Conservation (phyloP, 2,329 filamentous ascomycete species). For the Epichloe amarillans region DNA sequence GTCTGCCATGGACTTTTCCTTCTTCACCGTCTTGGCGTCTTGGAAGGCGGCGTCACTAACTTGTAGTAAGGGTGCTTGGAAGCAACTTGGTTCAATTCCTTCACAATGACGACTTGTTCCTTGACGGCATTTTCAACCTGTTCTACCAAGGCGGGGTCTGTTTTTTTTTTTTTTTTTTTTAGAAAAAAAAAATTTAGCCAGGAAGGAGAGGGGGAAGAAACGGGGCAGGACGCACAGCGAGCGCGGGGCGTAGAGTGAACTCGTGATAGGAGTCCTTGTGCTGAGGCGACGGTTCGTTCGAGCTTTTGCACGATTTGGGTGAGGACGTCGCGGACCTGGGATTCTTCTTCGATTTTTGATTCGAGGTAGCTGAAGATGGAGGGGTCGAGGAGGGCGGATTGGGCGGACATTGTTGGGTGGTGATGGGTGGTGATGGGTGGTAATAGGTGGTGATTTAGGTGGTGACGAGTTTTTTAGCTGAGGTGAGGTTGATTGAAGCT, state of each 20-base stretch:
- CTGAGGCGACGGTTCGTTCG: slow-evolving; percentile 69
- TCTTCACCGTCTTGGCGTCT: background rate
- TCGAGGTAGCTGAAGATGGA: slow-evolving; percentile 81
- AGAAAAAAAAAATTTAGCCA: slow-evolving; percentile 1
- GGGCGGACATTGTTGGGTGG: slow-evolving; percentile 18
- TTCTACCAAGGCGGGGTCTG: slow-evolving; percentile 52
- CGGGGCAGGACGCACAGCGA: slow-evolving; percentile 28
- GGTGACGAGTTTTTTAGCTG: slow-evolving; percentile 4
- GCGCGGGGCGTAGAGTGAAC: slow-evolving; percentile 74
- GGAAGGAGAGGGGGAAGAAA: too few species aligned
- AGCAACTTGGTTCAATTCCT: slow-evolving; percentile 56
- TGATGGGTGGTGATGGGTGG: background rate
- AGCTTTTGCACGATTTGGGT: slow-evolving; percentile 69
- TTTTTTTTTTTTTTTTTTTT: background rate
- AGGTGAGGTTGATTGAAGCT: background rate
- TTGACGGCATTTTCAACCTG: slow-evolving; percentile 60
- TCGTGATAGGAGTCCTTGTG: slow-evolving; percentile 72
- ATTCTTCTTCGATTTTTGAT: slow-evolving; percentile 78
- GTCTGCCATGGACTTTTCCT: background rate
- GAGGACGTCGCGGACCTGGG: slow-evolving; percentile 67
- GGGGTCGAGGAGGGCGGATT: slow-evolving; percentile 46
- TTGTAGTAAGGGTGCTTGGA: slow-evolving; percentile 95
- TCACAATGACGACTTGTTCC: slow-evolving; percentile 57
- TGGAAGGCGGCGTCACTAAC: slow-evolving; percentile 25
- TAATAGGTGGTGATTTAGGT: background rate